A percentile compares a stretch with the other conserved stretches of the same genome.
Conservation (phyloP, 2,329 filamentous ascomycete genomes). For the Clarireedia sp. region DNA sequence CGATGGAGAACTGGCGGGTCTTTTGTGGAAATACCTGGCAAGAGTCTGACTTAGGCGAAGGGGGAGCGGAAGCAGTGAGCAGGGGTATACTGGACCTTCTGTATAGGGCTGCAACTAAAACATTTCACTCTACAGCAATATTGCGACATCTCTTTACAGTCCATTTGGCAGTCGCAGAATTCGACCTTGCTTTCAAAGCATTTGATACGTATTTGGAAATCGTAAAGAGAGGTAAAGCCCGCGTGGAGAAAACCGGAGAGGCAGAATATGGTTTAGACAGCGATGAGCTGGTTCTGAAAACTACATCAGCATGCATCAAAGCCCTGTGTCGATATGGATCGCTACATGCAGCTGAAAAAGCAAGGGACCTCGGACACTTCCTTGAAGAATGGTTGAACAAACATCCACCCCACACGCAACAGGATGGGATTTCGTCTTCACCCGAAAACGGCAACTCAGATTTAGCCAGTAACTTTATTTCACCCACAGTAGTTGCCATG, state of each 20-base stretch:
- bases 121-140: conserved; percentile 88
- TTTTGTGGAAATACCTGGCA: conserved; percentile 74
- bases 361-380: conserved; percentile 59
- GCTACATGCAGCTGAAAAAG: conserved; percentile 67
- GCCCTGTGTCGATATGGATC: conserved; percentile 78
- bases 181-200: conserved; percentile 82
- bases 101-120: conserved; percentile 85
- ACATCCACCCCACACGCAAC: conserved; percentile 29
- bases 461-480: conserved; percentile 34
- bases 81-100: conserved; percentile 77
- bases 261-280: conserved; percentile 66
- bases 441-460: conserved; percentile 16
- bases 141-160: conserved; percentile 80
- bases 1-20: conserved; percentile 78
- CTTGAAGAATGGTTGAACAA: conserved; percentile 71
- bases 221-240: conserved; percentile 73
- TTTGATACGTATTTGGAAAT: conserved; percentile 90
- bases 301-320: conserved; percentile 70
- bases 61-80: conserved; percentile 67
- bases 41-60: conserved; percentile 72
- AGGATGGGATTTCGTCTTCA: conserved; percentile 10
- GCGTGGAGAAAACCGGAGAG: conserved; percentile 71
- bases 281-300: conserved; percentile 68
- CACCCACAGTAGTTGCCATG: conserved; percentile 54
- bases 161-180: conserved; percentile 81